phyloP scores from a whole-genome alignment of 1,284 basidiomycete species.

The Golubevia pallescens region DNA sequence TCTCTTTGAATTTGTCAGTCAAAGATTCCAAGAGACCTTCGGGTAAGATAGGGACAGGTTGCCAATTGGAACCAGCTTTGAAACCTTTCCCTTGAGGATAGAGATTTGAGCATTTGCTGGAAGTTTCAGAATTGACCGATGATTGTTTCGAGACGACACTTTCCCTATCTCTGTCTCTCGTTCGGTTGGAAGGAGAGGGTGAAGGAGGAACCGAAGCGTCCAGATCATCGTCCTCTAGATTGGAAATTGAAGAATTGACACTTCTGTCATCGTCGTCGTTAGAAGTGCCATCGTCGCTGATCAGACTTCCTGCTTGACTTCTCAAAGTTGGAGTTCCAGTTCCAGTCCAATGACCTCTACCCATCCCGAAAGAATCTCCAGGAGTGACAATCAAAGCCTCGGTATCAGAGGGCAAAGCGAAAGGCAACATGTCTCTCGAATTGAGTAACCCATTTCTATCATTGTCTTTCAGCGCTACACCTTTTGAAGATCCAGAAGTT shows the following conservation, averaged over 20 bases:
- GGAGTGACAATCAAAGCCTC: slow-evolving; percentile 74
- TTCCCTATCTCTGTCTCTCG: slow-evolving; percentile 14
- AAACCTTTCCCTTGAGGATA: slow-evolving; percentile 46
- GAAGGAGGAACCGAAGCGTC: slow-evolving; percentile 4
- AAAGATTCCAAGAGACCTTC: slow-evolving; percentile 37
- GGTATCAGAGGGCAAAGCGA: slow-evolving; percentile 80
- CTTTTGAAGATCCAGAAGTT: slow-evolving; percentile 25
- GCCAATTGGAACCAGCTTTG: slow-evolving; percentile 38
- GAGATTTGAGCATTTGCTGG: slow-evolving; percentile 21
- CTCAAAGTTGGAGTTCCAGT: slow-evolving; percentile 40
- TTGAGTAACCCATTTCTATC: slow-evolving; percentile 70
- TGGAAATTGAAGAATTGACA: background rate
- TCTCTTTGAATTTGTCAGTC: slow-evolving; percentile 2
- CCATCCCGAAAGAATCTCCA: slow-evolving; percentile 64
- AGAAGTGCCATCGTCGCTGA: background rate
- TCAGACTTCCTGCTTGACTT: slow-evolving; percentile 18
- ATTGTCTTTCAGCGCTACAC: too few relatives aligned
- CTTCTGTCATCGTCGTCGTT: slow-evolving; percentile 3
- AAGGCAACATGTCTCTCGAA: slow-evolving; percentile 87
- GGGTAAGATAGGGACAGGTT: slow-evolving; percentile 38
- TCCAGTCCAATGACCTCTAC: slow-evolving; percentile 46
- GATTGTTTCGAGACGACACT: slow-evolving; percentile 1
- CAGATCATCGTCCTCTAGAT: background rate
- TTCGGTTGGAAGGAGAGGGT: slow-evolving; percentile 11
- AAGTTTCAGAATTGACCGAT: slow-evolving; percentile 1